Evolutionary conservation across 768 basidiomycete genomes (phyloP).

Genomic region (Collybiopsis confluens): DNA sequence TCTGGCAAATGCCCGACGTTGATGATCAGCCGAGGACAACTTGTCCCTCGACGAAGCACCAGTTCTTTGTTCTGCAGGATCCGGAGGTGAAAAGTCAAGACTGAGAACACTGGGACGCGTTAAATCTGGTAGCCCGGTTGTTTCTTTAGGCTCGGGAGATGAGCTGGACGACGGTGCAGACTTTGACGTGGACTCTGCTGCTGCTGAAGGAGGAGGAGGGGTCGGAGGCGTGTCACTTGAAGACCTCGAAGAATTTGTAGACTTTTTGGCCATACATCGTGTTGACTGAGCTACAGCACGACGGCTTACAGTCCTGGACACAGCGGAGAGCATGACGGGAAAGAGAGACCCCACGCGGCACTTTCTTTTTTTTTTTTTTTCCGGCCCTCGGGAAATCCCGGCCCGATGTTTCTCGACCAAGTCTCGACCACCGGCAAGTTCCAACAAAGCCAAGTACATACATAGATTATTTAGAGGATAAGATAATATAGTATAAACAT

Average conservation of each 20-base stretch:
- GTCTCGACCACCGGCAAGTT: too few species aligned
- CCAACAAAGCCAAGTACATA: too few species aligned
- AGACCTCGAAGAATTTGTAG: not conserved
- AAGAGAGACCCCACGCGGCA: not conserved
- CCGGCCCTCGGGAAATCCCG: not conserved
- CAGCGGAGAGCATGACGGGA: constrained; percentile 17
- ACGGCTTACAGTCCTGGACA: constrained; percentile 31
- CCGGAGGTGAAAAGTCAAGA: constrained; percentile 63
- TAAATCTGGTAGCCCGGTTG: not conserved
- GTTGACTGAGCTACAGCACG: constrained; percentile 26
- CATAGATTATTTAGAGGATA: too few species aligned
- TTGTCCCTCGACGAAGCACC: constrained; percentile 81
- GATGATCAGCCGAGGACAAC: constrained; percentile 74
- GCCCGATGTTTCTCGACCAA: not conserved
- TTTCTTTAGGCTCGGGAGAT: constrained; percentile 5
- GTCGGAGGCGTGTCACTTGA: constrained; percentile 9
- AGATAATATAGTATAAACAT: too few species aligned
- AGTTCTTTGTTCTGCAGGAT: constrained; percentile 41
- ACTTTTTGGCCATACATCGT: constrained; percentile 31
- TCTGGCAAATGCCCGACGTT: constrained; percentile 53
- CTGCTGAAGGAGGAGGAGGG: constrained; percentile 10
- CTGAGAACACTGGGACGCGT: constrained; percentile 35
- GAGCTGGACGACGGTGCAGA: not conserved
- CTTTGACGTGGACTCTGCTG: constrained; percentile 12
- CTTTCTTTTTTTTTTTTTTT: too few species aligned